Conservation (phyloP, 345 rosid species). For the Arabidopsis suecica region DNA sequence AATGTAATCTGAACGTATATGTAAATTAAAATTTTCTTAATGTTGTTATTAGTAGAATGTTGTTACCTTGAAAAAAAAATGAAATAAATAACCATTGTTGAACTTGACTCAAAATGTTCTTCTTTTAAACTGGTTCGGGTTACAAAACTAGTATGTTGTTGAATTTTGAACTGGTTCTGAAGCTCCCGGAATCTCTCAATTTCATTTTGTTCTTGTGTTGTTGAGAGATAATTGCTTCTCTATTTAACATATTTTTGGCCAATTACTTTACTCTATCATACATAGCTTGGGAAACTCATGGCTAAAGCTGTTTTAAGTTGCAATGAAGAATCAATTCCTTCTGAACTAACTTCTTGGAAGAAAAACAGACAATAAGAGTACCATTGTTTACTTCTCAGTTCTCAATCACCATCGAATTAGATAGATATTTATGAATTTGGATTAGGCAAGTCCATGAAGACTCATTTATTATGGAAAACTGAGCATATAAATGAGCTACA, state of each 20-base stretch:
- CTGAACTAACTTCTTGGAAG: slow-evolving; percentile 78
- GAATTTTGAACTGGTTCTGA: background rate
- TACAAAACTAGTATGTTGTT: too few species aligned
- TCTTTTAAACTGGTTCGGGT: too few species aligned
- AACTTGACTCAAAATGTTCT: too few species aligned
- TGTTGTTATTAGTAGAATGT: too few species aligned
- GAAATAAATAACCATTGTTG: too few species aligned
- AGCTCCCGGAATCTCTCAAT: background rate
- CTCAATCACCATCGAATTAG: background rate
- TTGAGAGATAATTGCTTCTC: background rate
- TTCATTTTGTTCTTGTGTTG: background rate
- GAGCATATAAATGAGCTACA: background rate
- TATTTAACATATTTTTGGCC: background rate
- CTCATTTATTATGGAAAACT: background rate
- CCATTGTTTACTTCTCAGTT: background rate
- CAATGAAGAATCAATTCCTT: slow-evolving; percentile 66
- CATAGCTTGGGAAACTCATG: slow-evolving; percentile 74
- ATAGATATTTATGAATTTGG: background rate
- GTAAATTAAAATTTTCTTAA: too few species aligned
- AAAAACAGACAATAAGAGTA: slow-evolving; percentile 39
- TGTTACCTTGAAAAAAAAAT: too few species aligned
- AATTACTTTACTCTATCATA: slow-evolving; percentile 59
- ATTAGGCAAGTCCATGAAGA: slow-evolving; percentile 9
- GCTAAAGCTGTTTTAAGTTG: slow-evolving; percentile 69
- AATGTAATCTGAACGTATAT: too few species aligned